phyloP scores from a whole-genome alignment of 495 filamentous ascomycete species.

The Xylaria acuta region DNA sequence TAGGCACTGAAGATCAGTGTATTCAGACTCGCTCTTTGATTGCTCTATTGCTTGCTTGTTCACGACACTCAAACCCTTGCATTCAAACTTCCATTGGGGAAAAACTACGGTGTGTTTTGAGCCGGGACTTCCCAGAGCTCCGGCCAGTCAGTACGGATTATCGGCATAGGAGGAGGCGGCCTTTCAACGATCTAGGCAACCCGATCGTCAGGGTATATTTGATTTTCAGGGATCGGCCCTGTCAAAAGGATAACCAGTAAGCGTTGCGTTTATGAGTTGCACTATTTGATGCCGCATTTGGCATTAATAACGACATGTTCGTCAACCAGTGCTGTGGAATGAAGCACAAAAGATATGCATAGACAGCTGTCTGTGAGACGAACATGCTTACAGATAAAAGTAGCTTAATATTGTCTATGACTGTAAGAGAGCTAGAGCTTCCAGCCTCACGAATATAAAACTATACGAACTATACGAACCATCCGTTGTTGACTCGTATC shows the following conservation, averaged over 20 bases:
- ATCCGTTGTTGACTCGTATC: not conserved
- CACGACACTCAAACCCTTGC: not conserved
- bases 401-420: slow-evolving; percentile 8
- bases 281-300: slow-evolving; percentile 8
- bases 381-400: not conserved
- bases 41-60: not conserved
- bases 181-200: not conserved
- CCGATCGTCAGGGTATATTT: not conserved
- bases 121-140: not conserved
- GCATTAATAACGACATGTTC: not conserved
- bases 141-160: not conserved
- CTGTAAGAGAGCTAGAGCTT: not conserved
- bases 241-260: not conserved
- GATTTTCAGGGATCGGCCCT: not conserved
- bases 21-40: not conserved
- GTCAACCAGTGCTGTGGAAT: slow-evolving; percentile 23
- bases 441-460: not conserved
- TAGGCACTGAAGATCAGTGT: not conserved
- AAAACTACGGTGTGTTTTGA: not conserved
- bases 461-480: not conserved
- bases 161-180: not conserved
- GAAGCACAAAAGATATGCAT: slow-evolving; percentile 34
- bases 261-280: not conserved
- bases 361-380: slow-evolving; percentile 37
- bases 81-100: not conserved